Conservation (phyloP, 2,329 filamentous ascomycete genomes). For the Cladophialophora yegresii region DNA sequence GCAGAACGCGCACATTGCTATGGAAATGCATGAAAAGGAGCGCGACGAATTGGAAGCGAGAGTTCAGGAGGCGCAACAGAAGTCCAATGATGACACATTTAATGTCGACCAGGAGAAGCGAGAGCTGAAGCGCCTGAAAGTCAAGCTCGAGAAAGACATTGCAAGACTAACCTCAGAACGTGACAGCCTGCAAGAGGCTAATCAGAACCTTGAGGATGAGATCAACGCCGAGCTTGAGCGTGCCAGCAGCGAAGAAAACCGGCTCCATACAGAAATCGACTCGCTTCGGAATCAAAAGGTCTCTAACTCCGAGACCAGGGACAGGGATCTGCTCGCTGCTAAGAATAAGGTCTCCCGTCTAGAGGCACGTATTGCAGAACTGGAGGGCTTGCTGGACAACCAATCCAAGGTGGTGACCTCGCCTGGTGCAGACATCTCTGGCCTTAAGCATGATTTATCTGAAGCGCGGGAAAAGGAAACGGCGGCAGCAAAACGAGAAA, state of each 20-base stretch:
- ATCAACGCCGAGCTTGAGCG: slow-evolving; percentile 68
- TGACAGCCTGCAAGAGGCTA: slow-evolving; percentile 58
- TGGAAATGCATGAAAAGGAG: slow-evolving; percentile 63
- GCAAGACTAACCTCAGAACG: slow-evolving; percentile 67
- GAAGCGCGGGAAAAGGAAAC: slow-evolving; percentile 67
- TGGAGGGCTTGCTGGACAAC: slow-evolving; percentile 57
- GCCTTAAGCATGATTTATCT: slow-evolving; percentile 64
- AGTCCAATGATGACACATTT: slow-evolving; percentile 60
- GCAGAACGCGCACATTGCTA: slow-evolving; percentile 58
- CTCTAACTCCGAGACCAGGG: slow-evolving; percentile 44
- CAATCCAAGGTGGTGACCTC: slow-evolving; percentile 50
- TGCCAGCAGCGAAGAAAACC: slow-evolving; percentile 66
- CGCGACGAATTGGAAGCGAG: slow-evolving; percentile 67
- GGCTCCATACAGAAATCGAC: slow-evolving; percentile 54
- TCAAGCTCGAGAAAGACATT: slow-evolving; percentile 68
- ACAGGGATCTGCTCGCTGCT: slow-evolving; percentile 54
- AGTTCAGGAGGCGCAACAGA: slow-evolving; percentile 55
- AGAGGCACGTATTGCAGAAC: slow-evolving; percentile 57
- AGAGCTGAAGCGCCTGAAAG: slow-evolving; percentile 67
- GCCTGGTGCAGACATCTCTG: slow-evolving; percentile 55
- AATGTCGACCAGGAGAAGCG: slow-evolving; percentile 68
- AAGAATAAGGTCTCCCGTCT: slow-evolving; percentile 66
- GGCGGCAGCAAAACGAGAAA: slow-evolving; percentile 66
- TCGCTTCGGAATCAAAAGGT: slow-evolving; percentile 56
- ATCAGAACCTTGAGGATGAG: slow-evolving; percentile 62